Evolutionary conservation across 1,139 yeast species (phyloP), one percentile per base, ranked within the genome.

Genomic region (Suhomyces chickasaworum): DNA sequence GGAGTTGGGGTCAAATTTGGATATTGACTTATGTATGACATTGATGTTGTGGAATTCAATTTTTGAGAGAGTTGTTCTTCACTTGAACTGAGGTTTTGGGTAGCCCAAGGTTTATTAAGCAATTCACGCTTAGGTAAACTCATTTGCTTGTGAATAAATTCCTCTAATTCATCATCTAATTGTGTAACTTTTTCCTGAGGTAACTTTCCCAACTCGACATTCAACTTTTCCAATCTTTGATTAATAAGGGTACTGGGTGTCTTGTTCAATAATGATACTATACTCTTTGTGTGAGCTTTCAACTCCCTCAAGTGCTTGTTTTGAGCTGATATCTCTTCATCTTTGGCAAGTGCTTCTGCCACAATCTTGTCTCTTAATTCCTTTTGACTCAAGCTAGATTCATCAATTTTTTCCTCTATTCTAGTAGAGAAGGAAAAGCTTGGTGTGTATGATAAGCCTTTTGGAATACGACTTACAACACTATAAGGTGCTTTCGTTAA

Each of bases 311-410:
- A 58, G 15, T 65, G 63, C 50, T 71, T 72, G 29, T 70, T 66
- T 47, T 57, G 68, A 18, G 69, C 66, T 31, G 66, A 60, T 23
- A 69, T 70, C 50, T 68, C 77, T 62, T 73, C 78, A 53, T 74
- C 79, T 49, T 64, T 63, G 4, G 78, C 78, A 32, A 73, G 63
- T 0, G 78, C 78, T 49, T 73, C 77, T 1, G 77, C 75, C 38
- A 74, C 56, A 2, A 75, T 75, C 49, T 56, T 63, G 52, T 74
- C 78, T 56, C 78, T 69, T 29, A 66, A 53, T 47, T 64, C 69
- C 47, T 64, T 67, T 48, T 66, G 72, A 46, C 47, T 42, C 51
- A 21, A 53, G 53, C 34, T 55, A 49, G 18, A 39, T 8, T 40
- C 45, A 9, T 42, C 38, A 10, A 35, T 36, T 7, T 31, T 31